A percentile compares a stretch with the other conserved stretches of the same genome.
phyloP scores from a whole-genome alignment of 805 yeast species.

The Barnettozyma vustinii region DNA sequence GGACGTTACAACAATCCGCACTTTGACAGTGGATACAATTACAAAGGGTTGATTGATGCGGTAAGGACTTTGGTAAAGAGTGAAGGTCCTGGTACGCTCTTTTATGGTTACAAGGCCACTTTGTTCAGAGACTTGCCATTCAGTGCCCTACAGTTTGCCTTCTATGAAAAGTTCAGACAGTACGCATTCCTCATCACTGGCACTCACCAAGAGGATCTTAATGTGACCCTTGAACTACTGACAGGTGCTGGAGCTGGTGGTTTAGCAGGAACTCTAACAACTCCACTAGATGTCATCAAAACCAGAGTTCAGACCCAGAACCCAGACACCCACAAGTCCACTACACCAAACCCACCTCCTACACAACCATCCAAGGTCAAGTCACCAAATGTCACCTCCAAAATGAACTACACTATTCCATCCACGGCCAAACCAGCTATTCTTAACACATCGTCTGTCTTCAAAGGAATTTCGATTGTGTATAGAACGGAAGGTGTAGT shows the following conservation, averaged over 20 bases:
- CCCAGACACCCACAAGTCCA: conserved; percentile 15
- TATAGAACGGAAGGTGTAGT: conserved; percentile 68
- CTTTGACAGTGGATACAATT: conserved; percentile 83
- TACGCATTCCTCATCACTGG: conserved; percentile 42
- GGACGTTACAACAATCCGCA: conserved; percentile 78
- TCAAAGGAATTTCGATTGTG: conserved; percentile 47
- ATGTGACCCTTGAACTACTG: conserved; percentile 56
- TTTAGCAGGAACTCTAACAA: conserved; percentile 79
- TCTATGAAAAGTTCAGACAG: conserved; percentile 78
- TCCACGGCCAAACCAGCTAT: conserved; percentile 19
- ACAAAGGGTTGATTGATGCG: conserved; percentile 71
- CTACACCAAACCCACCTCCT: neutral
- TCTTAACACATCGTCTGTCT: conserved; percentile 38
- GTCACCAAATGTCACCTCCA: conserved; percentile 10
- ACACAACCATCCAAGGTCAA: conserved; percentile 4
- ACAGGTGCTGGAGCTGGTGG: conserved; percentile 98
- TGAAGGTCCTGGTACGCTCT: conserved; percentile 76
- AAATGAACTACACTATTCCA: conserved; percentile 28
- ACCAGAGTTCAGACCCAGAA: conserved; percentile 90
- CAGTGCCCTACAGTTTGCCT: conserved; percentile 92
- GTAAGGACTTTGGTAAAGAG: conserved; percentile 49
- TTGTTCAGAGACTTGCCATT: conserved; percentile 90
- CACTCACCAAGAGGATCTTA: conserved; percentile 37
- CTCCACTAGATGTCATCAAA: conserved; percentile 89
- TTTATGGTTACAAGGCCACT: conserved; percentile 93